These are phyloP conservation scores for Pyrenula aspistea DNA, from an alignment of 495 filamentous ascomycete species.

Conservation along the genomic window DNA sequence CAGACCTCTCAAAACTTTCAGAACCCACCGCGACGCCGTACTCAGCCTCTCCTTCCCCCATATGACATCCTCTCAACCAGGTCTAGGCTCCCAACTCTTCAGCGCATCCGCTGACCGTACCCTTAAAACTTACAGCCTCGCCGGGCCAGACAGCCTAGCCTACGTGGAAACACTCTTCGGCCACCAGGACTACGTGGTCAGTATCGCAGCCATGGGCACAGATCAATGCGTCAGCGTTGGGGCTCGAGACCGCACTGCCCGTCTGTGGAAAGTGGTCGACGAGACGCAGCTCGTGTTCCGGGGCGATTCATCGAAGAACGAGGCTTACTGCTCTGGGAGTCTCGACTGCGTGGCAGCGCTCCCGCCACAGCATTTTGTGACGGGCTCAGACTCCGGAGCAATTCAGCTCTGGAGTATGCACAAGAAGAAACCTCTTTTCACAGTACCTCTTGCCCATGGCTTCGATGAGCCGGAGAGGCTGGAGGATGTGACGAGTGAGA, in stretches of 20 bases:
- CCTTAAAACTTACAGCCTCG: constrained; percentile 74
- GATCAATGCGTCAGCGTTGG: constrained; percentile 89
- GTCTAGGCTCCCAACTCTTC: constrained; percentile 65
- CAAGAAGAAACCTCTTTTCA: constrained; percentile 91
- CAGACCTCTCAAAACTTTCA: constrained; percentile 68
- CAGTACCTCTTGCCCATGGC: constrained; percentile 70
- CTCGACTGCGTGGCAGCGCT: constrained; percentile 84
- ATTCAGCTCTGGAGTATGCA: constrained; percentile 80
- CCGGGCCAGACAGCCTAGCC: constrained; percentile 54
- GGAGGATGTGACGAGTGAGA: constrained; percentile 60
- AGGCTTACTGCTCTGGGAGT: constrained; percentile 59
- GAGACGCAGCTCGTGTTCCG: constrained; percentile 93
- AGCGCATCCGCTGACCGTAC: constrained; percentile 80
- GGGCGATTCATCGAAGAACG: constrained; percentile 51
- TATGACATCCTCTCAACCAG: constrained; percentile 22
- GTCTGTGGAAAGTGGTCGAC: constrained; percentile 93
- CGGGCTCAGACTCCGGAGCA: constrained; percentile 79
- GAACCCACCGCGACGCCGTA: constrained; percentile 83
- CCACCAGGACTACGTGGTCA: constrained; percentile 81
- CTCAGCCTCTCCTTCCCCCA: constrained; percentile 73
- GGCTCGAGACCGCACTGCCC: constrained; percentile 80
- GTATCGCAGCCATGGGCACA: constrained; percentile 66
- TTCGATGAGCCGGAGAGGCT: constrained; percentile 53
- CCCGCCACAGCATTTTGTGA: constrained; percentile 83
- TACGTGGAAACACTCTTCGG: constrained; percentile 95